These are phyloP conservation scores for Sugiyamaella boreocaroliniensis DNA, from an alignment of 805 yeast species.

Conservation along the genomic window DNA sequence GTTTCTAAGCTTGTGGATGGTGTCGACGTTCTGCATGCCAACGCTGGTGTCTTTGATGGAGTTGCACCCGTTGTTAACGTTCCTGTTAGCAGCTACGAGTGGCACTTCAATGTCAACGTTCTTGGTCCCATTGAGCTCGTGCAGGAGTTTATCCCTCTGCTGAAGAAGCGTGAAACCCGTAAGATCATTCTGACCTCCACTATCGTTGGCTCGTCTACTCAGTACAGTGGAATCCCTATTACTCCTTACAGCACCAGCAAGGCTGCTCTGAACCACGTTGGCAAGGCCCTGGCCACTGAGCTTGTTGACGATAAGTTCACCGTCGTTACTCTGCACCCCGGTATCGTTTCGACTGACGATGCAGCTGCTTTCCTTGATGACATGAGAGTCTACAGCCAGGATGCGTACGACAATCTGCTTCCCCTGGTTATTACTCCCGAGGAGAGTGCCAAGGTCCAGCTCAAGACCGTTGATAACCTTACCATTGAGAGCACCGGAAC, in stretches of 20 bases:
- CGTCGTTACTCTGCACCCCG: constrained; percentile 35
- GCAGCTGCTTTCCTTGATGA: background rate
- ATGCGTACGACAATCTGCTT: background rate
- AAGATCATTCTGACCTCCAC: constrained; percentile 28
- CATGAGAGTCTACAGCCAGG: background rate
- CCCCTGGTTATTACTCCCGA: constrained; percentile 15
- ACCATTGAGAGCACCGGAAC: constrained; percentile 22
- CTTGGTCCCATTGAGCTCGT: constrained; percentile 25
- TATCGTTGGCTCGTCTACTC: constrained; percentile 24
- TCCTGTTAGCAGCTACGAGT: constrained; percentile 2
- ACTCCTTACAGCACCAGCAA: constrained; percentile 34
- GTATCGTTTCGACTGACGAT: constrained; percentile 33
- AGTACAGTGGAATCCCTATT: constrained; percentile 10
- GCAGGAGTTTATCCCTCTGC: constrained; percentile 23
- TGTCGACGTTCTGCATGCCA: constrained; percentile 25
- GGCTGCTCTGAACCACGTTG: constrained; percentile 34
- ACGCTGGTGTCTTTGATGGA: constrained; percentile 24
- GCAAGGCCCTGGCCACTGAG: constrained; percentile 27
- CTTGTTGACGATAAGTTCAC: constrained; percentile 24
- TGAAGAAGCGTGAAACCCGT: constrained; percentile 20
- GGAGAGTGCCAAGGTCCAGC: constrained; percentile 21
- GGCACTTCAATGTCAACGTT: constrained; percentile 22
- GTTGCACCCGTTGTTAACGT: background rate
- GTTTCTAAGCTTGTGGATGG: constrained; percentile 16
- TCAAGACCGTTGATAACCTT: constrained; percentile 19